Base-by-base conservation (phyloP, 768 basidiomycete species). In the Phlebiopsis gigantea region DNA sequence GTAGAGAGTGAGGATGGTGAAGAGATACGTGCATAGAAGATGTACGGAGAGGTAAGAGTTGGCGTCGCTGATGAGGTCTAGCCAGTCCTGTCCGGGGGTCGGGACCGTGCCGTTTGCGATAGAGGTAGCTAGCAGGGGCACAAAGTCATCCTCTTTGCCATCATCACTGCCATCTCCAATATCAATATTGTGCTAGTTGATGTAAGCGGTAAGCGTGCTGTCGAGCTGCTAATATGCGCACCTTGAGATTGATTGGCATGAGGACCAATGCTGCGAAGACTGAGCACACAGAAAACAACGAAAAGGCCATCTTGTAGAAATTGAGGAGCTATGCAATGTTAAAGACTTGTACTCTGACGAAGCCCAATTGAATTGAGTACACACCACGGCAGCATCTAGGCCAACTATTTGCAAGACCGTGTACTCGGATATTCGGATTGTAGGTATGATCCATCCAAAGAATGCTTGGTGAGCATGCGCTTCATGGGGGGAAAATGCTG, bases 361-460 rank as follows among this genome's bases (percentile, higher is more conserved):
- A 6, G 14, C 2, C 19, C 12, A 17, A n/a, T n/a, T n/a, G n/a
- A n/a, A n/a, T 5, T 46, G 21, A 5, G n/a, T 45, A 78, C 91
- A 65, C 66, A 93, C 93, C 64, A 98, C 97, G 1, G 93, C 95
- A 42, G 96, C 96, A 70, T 99, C 96, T 42, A 99, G 74, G 0
- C 96, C 96, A 12, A 99, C 96, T 49, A 97, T 96, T 70, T 98
- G 94, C 2, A 99, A 77, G 2, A 99, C 84, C 0, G 93, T 89
- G 59, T 91, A 94, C 68, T 99, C 96, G 45, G 91, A 94, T 0
- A 88, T 93, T 57, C 80, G 76, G 43, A 98, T 79, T 0, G 96
- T 98, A 1, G 96, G 96, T 62, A 96, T 72, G 52, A 99, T 90
- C 96, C 97, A 99, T 24, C 93, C 93, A 72, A 97, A 93, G 74